phyloP scores from a whole-genome alignment of 2,329 filamentous ascomycete genomes.

The Phyllosticta citriasiana region DNA sequence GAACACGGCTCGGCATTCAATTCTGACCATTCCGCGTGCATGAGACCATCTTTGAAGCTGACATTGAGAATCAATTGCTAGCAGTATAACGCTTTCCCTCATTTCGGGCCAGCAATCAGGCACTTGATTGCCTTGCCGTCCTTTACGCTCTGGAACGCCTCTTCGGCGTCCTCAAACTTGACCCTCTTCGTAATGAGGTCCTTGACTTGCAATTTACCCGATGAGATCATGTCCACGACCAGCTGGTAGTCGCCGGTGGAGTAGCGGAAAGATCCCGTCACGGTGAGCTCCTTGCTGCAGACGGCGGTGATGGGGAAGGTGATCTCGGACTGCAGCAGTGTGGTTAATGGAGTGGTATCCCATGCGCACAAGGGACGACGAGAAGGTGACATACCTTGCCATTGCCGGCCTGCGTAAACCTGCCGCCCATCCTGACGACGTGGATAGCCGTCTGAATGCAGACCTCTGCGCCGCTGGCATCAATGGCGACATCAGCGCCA shows the following conservation, averaged over 20 bases:
- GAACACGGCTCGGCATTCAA: background rate
- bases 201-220: constrained; percentile 64
- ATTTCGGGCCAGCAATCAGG: constrained; percentile 38
- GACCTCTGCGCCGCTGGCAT: constrained; percentile 38
- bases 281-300: constrained; percentile 79
- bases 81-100: background rate
- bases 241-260: constrained; percentile 78
- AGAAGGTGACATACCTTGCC: constrained; percentile 42
- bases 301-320: constrained; percentile 85
- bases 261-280: constrained; percentile 85
- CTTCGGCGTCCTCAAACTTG: constrained; percentile 69
- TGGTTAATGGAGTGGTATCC: background rate
- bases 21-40: background rate
- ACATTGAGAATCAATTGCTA: background rate
- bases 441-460: constrained; percentile 42
- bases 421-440: constrained; percentile 37
- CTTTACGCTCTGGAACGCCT: constrained; percentile 80
- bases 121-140: constrained; percentile 66
- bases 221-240: constrained; percentile 65
- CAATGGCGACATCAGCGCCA: constrained; percentile 39
- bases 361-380: background rate
- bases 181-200: constrained; percentile 69
- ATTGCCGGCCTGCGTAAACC: constrained; percentile 58
- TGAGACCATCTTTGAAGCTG: background rate
- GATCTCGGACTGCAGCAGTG: constrained; percentile 50